Conservation (phyloP, 2,329 filamentous ascomycete species). For the Venturia aucupariae region DNA sequence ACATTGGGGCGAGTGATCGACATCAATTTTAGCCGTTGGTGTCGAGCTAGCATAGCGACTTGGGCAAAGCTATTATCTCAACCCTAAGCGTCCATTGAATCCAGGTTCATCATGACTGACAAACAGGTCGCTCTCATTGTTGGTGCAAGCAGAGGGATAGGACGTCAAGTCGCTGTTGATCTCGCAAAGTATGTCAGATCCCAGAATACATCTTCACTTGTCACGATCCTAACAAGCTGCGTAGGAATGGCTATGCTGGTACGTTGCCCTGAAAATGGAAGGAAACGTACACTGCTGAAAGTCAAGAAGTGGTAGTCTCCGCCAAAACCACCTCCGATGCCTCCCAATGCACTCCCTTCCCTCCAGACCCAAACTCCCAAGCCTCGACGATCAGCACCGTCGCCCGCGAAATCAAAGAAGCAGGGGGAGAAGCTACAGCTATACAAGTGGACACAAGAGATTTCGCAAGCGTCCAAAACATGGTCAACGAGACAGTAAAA, state of each 20-base stretch:
- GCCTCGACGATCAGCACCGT: conserved; percentile 75
- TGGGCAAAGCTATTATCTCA: neutral
- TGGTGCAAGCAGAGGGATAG: conserved; percentile 72
- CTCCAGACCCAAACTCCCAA: conserved; percentile 66
- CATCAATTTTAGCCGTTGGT: neutral
- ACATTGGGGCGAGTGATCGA: neutral
- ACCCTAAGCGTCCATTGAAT: neutral
- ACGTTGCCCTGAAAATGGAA: conserved; percentile 14
- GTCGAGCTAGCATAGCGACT: neutral
- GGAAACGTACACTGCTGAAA: neutral
- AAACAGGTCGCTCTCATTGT: conserved; percentile 59
- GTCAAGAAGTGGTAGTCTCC: conserved; percentile 50
- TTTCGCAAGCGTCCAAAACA: conserved; percentile 48
- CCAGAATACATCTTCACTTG: neutral
- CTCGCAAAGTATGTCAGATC: conserved; percentile 43
- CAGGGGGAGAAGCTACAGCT: conserved; percentile 55
- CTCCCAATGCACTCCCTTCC: conserved; percentile 48
- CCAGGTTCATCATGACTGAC: neutral
- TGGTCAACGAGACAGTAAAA: conserved; percentile 50
- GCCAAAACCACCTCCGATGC: conserved; percentile 66
- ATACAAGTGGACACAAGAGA: conserved; percentile 63
- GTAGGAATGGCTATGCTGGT: conserved; percentile 57
- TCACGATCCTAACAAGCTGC: conserved; percentile 1
- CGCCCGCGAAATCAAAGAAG: conserved; percentile 58
- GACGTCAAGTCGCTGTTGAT: conserved; percentile 69